These are phyloP conservation scores for Sequoia sempervirens DNA, from an alignment of 75 land plant genomes.

Conservation along the genomic window DNA sequence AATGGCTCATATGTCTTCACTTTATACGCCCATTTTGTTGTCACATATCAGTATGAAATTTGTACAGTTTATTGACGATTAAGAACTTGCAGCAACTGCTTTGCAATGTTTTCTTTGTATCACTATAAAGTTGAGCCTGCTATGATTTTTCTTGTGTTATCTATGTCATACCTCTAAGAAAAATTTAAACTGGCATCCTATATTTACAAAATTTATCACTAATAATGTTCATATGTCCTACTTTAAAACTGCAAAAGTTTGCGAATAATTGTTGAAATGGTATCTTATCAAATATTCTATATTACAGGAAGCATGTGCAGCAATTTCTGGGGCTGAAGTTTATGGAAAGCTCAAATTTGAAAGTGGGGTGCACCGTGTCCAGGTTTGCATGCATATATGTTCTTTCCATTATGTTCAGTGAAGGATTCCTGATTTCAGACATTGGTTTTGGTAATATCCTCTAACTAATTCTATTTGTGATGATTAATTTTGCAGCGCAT, in stretches of 20 bases:
- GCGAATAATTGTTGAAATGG: background rate
- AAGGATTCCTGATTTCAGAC: background rate
- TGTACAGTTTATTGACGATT: background rate
- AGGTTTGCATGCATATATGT: constrained; percentile 42
- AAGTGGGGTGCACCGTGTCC: constrained; percentile 97
- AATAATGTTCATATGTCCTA: background rate
- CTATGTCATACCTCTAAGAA: background rate
- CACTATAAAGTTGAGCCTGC: background rate
- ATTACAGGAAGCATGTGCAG: constrained; percentile 94
- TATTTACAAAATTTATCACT: background rate
- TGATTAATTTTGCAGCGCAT: constrained; percentile 61
- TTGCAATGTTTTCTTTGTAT: background rate
- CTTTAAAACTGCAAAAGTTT: background rate
- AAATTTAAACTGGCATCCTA: background rate
- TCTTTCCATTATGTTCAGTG: background rate
- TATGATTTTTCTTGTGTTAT: background rate
- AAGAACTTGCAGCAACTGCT: background rate
- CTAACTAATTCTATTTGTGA: background rate
- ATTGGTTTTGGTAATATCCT: background rate
- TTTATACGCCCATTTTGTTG: background rate
- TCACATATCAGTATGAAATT: too few species aligned
- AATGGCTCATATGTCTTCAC: background rate
- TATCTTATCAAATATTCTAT: background rate
- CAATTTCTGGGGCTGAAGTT: constrained; percentile 80
- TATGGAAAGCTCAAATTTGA: constrained; percentile 97